Evolutionary conservation across 805 yeast genomes (phyloP).

Genomic region (Yarrowia keelungensis): DNA sequence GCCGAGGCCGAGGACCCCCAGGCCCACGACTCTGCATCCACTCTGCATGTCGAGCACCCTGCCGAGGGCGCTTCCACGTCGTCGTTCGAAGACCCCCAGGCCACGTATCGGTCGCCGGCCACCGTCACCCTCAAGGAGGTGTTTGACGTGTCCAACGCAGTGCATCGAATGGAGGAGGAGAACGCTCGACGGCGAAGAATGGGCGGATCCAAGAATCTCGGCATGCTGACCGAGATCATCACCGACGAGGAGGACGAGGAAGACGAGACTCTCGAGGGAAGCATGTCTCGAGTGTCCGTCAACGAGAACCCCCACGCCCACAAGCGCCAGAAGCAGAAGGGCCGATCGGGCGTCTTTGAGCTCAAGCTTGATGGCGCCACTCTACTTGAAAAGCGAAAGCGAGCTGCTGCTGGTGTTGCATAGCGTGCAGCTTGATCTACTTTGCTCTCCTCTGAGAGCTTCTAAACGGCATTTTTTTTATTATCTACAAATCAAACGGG

Average conservation of each 20-base stretch:
- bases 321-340: constrained; percentile 40
- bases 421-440: background rate
- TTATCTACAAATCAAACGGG: constrained; percentile 7
- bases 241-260: constrained; percentile 50
- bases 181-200: constrained; percentile 49
- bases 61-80: constrained; percentile 26
- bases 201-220: constrained; percentile 40
- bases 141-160: constrained; percentile 84
- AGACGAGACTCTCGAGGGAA: constrained; percentile 40
- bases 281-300: constrained; percentile 42
- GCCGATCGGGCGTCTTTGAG: constrained; percentile 54
- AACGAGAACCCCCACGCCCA: constrained; percentile 39
- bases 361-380: constrained; percentile 70
- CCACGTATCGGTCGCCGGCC: constrained; percentile 54
- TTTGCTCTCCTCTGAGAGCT: too few species aligned
- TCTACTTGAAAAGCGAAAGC: constrained; percentile 60
- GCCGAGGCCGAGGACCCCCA: constrained; percentile 27
- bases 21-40: background rate
- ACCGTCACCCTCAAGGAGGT: constrained; percentile 85
- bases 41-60: constrained; percentile 27
- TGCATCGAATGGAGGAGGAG: constrained; percentile 80
- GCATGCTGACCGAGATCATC: constrained; percentile 43
- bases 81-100: constrained; percentile 40
- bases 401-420: constrained; percentile 37
- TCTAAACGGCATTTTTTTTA: background rate